Base-by-base conservation (phyloP, 2,329 filamentous ascomycete species). In the Triangularia verruculosa region DNA sequence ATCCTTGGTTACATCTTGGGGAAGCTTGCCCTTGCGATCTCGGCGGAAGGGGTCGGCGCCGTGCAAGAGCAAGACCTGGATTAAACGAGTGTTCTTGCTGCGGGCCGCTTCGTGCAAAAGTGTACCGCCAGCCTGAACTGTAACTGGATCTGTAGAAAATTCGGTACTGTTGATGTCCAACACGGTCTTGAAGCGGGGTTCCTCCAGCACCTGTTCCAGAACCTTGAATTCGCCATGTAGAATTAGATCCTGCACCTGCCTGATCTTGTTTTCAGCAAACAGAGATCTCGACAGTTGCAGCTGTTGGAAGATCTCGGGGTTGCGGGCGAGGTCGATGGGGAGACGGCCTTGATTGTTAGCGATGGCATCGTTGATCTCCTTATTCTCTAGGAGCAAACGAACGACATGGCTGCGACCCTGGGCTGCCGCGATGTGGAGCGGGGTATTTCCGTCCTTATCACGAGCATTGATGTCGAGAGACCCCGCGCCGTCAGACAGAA, bases 1-100 rank as follows among this genome's bases (percentile, higher is more conserved):
- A 74, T 99, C 95, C 73, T 95, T 97, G 59, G 95, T 98, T 54
- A 97, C 89, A 76, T 97, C 94, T 74, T 99, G 95, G 2, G 95
- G 93, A 30, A 99, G 83, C 77, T 96, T 98, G 57, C 95, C 95
- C 78, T 93, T 97, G 71, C 93, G 91, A 77, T 99, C 95, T 65
- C 95, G 88, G 62, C 93, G 89, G 78, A 99, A 99, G 0, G 95
- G 95, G 76, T 99, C 95, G 11, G 94, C 95, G 11, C 95, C 95
- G 73, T 98, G 96, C 59, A 98, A 87, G 39, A 99, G 81, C 12
- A 99, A 83, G 17, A 97, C 85, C 74, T 98, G 91, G 64, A 97
- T 96, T 22, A 99, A 84, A 70, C 91, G 89, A 24, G 88, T 88
- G 72, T 99, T 93, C 77, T 86, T 93, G 74, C 90, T 92, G 70